Percentiles rank a stretch among this genome's conserved stretches.
phyloP scores from a whole-genome alignment of 257 asterid genomes.

The Penstemon newberryi region DNA sequence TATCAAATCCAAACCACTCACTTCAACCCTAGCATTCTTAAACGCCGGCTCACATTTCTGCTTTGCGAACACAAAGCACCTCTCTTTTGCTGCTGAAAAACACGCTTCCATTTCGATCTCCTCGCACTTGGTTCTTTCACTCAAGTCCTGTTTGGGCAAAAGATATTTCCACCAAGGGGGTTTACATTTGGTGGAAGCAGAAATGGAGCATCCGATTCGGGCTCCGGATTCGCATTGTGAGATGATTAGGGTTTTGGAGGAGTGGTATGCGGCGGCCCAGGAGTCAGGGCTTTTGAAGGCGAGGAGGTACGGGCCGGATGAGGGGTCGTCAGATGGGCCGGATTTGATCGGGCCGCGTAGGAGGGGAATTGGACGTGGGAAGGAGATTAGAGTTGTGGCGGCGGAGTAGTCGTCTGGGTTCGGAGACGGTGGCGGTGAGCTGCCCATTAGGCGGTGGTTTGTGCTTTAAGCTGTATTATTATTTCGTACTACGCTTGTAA shows the following conservation, averaged over 20 bases:
- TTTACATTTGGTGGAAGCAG: conserved; percentile 79
- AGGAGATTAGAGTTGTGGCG: conserved; percentile 54
- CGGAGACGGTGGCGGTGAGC: conserved; percentile 30
- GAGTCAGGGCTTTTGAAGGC: conserved; percentile 62
- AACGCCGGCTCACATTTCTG: conserved; percentile 65
- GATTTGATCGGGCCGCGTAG: conserved; percentile 71
- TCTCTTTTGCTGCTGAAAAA: conserved; percentile 50
- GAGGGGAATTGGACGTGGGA: conserved; percentile 61
- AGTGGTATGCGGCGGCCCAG: conserved; percentile 64
- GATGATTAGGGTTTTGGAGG: conserved; percentile 51
- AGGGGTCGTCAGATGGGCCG: conserved; percentile 42
- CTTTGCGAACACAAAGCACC: conserved; percentile 58
- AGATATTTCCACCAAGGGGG: conserved; percentile 80
- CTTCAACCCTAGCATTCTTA: conserved; percentile 54
- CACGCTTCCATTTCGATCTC: conserved; percentile 75
- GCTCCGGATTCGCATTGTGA: conserved; percentile 80
- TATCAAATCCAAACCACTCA: conserved; percentile 39
- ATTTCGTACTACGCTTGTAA: no score
- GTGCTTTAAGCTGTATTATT: no score
- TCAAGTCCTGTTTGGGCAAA: conserved; percentile 51
- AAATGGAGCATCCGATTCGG: conserved; percentile 83
- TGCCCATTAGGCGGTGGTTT: no score
- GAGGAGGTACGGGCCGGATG: conserved; percentile 61
- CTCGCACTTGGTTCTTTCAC: conserved; percentile 75
- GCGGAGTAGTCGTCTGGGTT: conserved; percentile 68